Base-by-base conservation (phyloP, 2,329 filamentous ascomycete species). In the Alternaria postmessia region DNA sequence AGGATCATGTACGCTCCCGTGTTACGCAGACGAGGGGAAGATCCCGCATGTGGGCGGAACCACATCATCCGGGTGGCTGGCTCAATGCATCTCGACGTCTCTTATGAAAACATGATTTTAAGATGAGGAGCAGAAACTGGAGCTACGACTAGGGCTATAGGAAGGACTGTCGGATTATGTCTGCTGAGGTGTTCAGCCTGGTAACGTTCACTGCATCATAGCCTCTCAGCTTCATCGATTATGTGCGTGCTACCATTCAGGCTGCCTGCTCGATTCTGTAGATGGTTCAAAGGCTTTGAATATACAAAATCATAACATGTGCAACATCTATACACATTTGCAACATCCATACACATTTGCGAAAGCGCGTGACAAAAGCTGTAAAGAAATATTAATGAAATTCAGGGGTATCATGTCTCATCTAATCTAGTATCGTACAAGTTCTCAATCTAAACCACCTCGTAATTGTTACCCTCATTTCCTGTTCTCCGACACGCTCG, bases 401-500 rank as follows among this genome's bases (percentile, higher is more conserved):
- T 49, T 34, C 18, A 5, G n/a, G 46, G 46, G 46, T 49, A 49
- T 49, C 32, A 24, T 49, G 3, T 36, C 49, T 51, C 49, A 38
- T 51, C 24, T 41, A 26, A 36, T n/a, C n/a, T 38, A 26, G 12
- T 49, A 16, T 49, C 24, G 7, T 34, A 53, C 39, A 53, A 8
- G 14, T 53, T 16, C 14, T 24, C 26, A n/a, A 18, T 44, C 28
- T 53, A 26, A 16, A 3, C 28, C 11, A 24, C 18, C 3, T 11
- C 3, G 12, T 4, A 4, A 26, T 34, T 14, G 11, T 18, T 4
- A 34, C 18, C 8, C n/a, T 55, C 52, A 57, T 38, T 48, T 59
- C 51, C 34, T 54, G 7, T 18, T 59, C 26, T 53, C 59, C 12
- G 48, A 11, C 7, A 49, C 34, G 12, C 59, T 51, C 1, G 62